Base-by-base conservation (phyloP, 768 basidiomycete genomes). In the Vishniacozyma victoriae region DNA sequence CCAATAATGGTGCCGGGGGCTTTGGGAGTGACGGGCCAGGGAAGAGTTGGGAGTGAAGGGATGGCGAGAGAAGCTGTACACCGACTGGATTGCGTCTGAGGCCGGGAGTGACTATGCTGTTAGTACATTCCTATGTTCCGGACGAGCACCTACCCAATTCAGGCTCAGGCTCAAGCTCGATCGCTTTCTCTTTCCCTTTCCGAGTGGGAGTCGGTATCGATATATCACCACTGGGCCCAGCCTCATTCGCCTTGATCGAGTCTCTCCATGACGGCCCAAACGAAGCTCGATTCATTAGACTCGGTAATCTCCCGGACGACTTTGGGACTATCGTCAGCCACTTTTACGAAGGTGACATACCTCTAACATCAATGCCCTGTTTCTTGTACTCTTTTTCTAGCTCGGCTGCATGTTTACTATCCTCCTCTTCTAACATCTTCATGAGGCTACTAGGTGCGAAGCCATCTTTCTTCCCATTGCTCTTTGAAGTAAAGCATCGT, bases 61-160 rank as follows among this genome's bases (percentile, higher is more conserved):
- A 75, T 7, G 81, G 79, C 14, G 90, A 86, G 44, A 97, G 80
- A 46, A 95, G 80, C 66, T 97, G 92, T 5, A 96, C 91, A n/a
- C 92, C 92, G 35, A 90, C 77, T 52, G 85, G 81, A 65, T 95
- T 96, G 45, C 88, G 79, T 0, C 69, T 61, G 1, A 62, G 35
- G 18, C 44, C 53, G 47, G 25, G 13, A 19, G 12, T 19, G 12
- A 12, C 18, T 12, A 13, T 41, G 18, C 19, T 19, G 40, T 14
- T 18, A 7, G 9, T 38, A n/a, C n/a, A n/a, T n/a, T n/a, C n/a
- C n/a, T n/a, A n/a, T n/a, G n/a, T n/a, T n/a, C n/a, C n/a, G n/a
- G n/a, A n/a, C n/a, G n/a, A n/a, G n/a, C n/a, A n/a, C n/a, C n/a
- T n/a, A n/a, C n/a, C n/a, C n/a, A n/a, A n/a, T n/a, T n/a, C n/a